These are phyloP conservation scores for Chlorella sp. DNA, from an alignment of 139 green algal genomes.

Conservation along the genomic window DNA sequence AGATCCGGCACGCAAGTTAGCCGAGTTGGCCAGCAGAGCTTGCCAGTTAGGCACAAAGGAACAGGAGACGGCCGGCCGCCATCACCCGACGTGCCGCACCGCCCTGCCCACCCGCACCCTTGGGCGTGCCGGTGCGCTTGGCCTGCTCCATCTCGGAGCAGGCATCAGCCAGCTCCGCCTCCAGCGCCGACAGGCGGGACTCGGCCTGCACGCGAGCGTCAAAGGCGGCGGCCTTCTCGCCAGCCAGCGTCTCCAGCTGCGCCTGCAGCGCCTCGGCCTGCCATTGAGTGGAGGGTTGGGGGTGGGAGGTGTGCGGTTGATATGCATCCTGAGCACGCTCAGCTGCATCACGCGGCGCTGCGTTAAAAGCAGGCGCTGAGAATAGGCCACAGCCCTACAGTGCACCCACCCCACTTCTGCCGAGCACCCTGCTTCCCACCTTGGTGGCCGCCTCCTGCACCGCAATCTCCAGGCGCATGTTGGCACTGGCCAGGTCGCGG, in stretches of 20 bases:
- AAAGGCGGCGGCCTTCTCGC: neutral
- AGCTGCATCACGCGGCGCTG: neutral
- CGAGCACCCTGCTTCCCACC: neutral
- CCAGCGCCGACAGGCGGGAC: slow-evolving; percentile 3
- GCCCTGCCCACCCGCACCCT: neutral
- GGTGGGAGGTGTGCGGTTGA: neutral
- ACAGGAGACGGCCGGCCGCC: neutral
- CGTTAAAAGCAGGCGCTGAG: neutral
- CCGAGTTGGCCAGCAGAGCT: too few species aligned
- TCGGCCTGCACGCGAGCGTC: neutral
- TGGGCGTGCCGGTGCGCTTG: slow-evolving; percentile 29
- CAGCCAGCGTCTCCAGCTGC: neutral
- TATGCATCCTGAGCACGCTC: neutral
- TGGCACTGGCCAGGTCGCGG: slow-evolving; percentile 21
- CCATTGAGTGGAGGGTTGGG: neutral
- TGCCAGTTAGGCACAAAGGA: too few species aligned
- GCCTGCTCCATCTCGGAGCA: slow-evolving; percentile 21
- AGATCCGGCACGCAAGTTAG: neutral
- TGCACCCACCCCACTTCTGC: too few species aligned
- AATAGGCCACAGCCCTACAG: too few species aligned
- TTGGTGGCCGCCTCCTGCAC: neutral
- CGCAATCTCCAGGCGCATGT: slow-evolving; percentile 33
- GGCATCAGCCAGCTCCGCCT: slow-evolving; percentile 8
- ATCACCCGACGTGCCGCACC: neutral
- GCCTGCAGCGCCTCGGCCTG: slow-evolving; percentile 1